These are phyloP conservation scores for Croton laevigatus DNA, from an alignment of 441 rosid genomes.

Conservation along the genomic window DNA sequence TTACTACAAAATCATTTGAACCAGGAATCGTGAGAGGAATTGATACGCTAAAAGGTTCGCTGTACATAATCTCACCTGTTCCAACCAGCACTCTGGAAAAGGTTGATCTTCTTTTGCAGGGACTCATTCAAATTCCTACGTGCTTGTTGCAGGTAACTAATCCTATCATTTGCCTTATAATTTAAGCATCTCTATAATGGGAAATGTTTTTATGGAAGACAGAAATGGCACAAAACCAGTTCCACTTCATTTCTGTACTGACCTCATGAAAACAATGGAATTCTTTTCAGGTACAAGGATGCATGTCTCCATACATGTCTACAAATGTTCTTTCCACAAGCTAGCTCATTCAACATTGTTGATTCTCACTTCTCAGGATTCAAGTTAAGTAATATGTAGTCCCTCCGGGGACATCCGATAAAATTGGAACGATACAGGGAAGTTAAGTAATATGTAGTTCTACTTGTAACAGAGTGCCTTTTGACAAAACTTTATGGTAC, in stretches of 20 bases:
- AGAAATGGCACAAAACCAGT: background rate
- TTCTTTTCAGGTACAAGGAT: slow-evolving; percentile 61
- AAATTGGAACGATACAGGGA: slow-evolving; percentile 76
- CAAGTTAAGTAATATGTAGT: slow-evolving; percentile 1
- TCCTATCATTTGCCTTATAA: background rate
- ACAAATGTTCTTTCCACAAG: slow-evolving; percentile 55
- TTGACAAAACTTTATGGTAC: too few species aligned
- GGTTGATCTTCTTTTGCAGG: slow-evolving; percentile 81
- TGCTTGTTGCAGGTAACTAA: slow-evolving; percentile 70
- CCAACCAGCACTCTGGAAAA: slow-evolving; percentile 63
- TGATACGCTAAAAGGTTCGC: slow-evolving; percentile 57
- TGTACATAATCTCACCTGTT: slow-evolving; percentile 82
- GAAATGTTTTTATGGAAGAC: background rate
- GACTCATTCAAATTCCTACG: slow-evolving; percentile 72
- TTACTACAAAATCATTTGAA: slow-evolving; percentile 15
- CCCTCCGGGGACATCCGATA: slow-evolving; percentile 41
- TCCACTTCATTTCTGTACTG: background rate
- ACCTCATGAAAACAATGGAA: background rate
- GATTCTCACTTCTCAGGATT: background rate
- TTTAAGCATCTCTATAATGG: background rate
- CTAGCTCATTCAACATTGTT: slow-evolving; percentile 31
- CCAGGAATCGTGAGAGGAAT: slow-evolving; percentile 90
- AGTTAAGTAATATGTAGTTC: slow-evolving; percentile 15
- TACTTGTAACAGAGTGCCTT: background rate
- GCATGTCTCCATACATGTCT: slow-evolving; percentile 76